Conservation (phyloP, 2,329 filamentous ascomycete species). For the Ascochyta lentis region DNA sequence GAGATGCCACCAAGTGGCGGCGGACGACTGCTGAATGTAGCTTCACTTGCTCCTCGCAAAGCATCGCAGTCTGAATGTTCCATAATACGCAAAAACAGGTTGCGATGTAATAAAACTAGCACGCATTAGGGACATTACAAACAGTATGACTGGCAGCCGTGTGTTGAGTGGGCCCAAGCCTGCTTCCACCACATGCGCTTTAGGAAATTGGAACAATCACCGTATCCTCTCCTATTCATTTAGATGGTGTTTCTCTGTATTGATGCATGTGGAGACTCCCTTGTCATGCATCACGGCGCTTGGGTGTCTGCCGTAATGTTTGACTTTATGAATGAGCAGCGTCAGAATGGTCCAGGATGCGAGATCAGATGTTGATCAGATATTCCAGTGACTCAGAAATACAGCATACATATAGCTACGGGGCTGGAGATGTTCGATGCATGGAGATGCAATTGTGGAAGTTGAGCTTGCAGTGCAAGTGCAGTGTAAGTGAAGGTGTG, state of each 20-base stretch:
- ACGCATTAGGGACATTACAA: background rate
- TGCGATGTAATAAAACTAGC: background rate
- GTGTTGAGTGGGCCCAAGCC: background rate
- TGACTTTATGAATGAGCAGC: background rate
- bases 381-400: too few species aligned
- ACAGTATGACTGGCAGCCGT: background rate
- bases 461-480: background rate
- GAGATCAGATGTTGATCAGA: background rate
- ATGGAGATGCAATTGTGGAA: background rate
- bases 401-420: background rate
- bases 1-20: constrained; percentile 8
- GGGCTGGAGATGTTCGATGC: background rate
- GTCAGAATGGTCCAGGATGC: background rate
- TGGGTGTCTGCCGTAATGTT: background rate
- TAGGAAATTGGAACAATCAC: too few species aligned
- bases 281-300: background rate
- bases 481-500: constrained; percentile 1
- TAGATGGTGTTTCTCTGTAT: background rate
- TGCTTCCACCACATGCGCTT: background rate
- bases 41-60: constrained; percentile 10
- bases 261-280: background rate
- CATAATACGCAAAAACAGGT: too few species aligned
- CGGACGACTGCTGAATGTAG: background rate
- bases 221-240: too few species aligned
- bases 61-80: background rate